A percentile compares a stretch with the other conserved stretches of the same genome.
phyloP scores from a whole-genome alignment of 2,329 filamentous ascomycete species.

The Colletotrichum sp. region DNA sequence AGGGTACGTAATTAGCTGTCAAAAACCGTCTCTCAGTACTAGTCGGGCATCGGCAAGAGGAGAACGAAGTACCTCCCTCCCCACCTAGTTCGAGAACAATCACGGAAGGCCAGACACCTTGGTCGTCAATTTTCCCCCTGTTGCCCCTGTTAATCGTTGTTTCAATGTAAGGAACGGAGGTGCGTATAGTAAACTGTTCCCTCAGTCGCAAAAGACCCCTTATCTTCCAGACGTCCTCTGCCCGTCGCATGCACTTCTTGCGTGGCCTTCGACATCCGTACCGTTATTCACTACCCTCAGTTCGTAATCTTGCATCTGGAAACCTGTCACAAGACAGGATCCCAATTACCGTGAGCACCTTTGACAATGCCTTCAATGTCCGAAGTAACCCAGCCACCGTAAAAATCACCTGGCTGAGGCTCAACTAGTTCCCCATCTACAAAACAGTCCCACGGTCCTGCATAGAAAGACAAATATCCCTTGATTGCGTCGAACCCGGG shows the following conservation, averaged over 20 bases:
- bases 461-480: constrained; percentile 64
- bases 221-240: neutral
- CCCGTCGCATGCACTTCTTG: neutral
- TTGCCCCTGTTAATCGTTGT: neutral
- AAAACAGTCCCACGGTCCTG: constrained; percentile 66
- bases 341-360: constrained; percentile 43
- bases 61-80: neutral
- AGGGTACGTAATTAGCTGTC: neutral
- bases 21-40: neutral
- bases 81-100: neutral
- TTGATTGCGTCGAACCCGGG: constrained; percentile 56
- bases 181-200: neutral
- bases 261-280: neutral
- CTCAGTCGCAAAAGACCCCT: neutral
- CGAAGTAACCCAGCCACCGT: constrained; percentile 68
- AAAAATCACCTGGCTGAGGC: constrained; percentile 66
- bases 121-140: neutral
- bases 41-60: neutral
- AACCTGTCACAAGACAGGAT: constrained; percentile 35
- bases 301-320: neutral
- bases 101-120: neutral
- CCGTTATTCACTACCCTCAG: neutral
- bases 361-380: constrained; percentile 61
- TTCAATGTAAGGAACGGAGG: neutral
- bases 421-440: constrained; percentile 66